Evolutionary conservation across 2,329 filamentous ascomycete genomes (phyloP), one percentile per base, ranked within the genome.

Genomic region (Coccinonectria pachysandricola): DNA sequence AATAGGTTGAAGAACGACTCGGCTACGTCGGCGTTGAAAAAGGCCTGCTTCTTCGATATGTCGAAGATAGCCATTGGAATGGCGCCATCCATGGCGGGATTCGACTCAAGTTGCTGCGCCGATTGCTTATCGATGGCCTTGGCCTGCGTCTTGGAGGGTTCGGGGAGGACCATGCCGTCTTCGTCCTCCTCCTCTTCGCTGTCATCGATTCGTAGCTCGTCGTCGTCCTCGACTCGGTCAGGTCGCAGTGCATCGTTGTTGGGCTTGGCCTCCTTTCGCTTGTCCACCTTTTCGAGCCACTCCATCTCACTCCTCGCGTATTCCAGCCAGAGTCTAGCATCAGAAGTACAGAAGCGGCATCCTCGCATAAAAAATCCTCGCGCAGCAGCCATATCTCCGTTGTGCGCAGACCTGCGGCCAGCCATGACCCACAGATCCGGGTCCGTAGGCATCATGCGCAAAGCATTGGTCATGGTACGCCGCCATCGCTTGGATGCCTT

Each of bases 11-110:
- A 96, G 56, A 95, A 94, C 12, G 69, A 60, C 44, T 79, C 75
- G 3, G 75, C 84, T 6, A 85, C 65, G 1, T 63, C 59, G 2
- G 75, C 56, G 33, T 70, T 71, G 50, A 78, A 75, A 39, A 81
- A 75, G 27, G 80, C 71, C 44, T 94, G 78, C 52, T 80, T 84
- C 59, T 76, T 75, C 5, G 86, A 79, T 12, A 84, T 75, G 46
- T 94, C 85, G 48, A 94, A 95, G 24, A 98, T 83, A 19, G 88
- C 86, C 30, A 86, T 71, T 2, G 91, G 87, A 40, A 98, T 94
- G 10, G 85, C 91, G n/a, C 91, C 91, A 34, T 81, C 83, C 37
- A 95, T 66, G 7, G 85, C 85, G 4, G 88, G 86, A 24, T 86
- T 88, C 31, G 73, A 75, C 46, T 79, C 65, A 37, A 93, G 60